Percentiles rank a stretch among this genome's conserved stretches.
Conservation (phyloP, 805 yeast genomes). For the Nakazawaea siamensis region DNA sequence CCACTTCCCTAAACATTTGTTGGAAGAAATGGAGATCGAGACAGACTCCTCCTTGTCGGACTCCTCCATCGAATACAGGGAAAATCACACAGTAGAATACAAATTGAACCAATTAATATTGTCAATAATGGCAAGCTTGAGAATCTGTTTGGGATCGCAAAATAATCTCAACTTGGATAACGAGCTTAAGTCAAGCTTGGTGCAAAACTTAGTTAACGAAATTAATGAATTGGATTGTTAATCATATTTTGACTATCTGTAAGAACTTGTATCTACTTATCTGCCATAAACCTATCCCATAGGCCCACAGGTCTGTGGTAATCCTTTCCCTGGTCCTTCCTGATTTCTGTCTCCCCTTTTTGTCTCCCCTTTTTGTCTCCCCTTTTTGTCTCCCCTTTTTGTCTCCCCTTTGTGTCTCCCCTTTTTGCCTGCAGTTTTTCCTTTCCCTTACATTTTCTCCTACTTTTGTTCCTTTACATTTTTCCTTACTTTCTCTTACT, state of each 20-base stretch:
- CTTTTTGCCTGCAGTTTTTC: no score
- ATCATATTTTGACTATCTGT: background rate
- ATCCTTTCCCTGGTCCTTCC: no score
- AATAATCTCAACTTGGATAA: slow-evolving; percentile 1
- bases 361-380: no score
- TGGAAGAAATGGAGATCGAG: background rate
- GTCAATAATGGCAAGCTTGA: slow-evolving; percentile 5
- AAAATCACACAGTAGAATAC: slow-evolving; percentile 7
- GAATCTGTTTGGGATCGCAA: slow-evolving; percentile 6
- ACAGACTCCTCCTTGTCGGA: slow-evolving; percentile 1
- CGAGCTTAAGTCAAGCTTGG: slow-evolving; percentile 4
- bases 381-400: no score
- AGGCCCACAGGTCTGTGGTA: no score
- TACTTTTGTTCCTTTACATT: no score
- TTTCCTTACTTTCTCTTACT: no score
- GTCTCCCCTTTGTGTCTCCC: no score
- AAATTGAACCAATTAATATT: slow-evolving; percentile 4
- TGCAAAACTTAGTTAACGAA: slow-evolving; percentile 8
- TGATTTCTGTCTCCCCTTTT: no score
- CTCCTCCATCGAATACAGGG: slow-evolving; percentile 9
- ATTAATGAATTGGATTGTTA: slow-evolving; percentile 10
- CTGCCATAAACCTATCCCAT: no score
- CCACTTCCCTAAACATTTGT: slow-evolving; percentile 3
- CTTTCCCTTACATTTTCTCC: no score
- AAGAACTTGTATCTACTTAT: no score